Evolutionary conservation across 73 alveolate species (phyloP).

Genomic region (Tetrahymena thermophila): DNA sequence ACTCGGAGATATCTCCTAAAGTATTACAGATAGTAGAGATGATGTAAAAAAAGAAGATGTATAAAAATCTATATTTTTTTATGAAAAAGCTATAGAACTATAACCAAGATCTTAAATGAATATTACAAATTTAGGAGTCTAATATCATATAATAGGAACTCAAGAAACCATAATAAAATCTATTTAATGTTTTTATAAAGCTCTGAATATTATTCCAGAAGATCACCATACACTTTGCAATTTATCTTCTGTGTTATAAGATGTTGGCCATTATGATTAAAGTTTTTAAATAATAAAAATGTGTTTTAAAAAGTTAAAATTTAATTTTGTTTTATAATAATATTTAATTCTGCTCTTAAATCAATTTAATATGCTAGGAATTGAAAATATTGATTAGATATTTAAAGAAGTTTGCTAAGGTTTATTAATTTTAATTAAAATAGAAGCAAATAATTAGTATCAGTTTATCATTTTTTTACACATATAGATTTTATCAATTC

Average conservation of each 20-base stretch:
- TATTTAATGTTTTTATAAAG: neutral
- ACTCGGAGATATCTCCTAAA: neutral
- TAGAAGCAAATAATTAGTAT: too few species aligned
- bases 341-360: too few species aligned
- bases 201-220: neutral
- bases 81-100: too few species aligned
- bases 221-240: neutral
- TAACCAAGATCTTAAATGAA: neutral
- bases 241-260: neutral
- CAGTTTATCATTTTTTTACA: too few species aligned
- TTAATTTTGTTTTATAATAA: too few species aligned
- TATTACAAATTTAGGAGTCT: neutral
- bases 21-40: neutral
- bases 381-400: too few species aligned
- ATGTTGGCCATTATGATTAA: too few species aligned
- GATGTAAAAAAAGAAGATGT: neutral
- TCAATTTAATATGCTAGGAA: too few species aligned
- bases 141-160: neutral
- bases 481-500: too few species aligned
- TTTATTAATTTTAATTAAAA: too few species aligned
- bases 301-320: too few species aligned
- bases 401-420: too few species aligned
- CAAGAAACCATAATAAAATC: neutral
- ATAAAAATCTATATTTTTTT: neutral
- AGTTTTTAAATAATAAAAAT: neutral